Percentiles rank a stretch among this genome's conserved stretches.
phyloP scores from a whole-genome alignment of 148 eudicot genomes.

The Tetragonia tetragonoides region DNA sequence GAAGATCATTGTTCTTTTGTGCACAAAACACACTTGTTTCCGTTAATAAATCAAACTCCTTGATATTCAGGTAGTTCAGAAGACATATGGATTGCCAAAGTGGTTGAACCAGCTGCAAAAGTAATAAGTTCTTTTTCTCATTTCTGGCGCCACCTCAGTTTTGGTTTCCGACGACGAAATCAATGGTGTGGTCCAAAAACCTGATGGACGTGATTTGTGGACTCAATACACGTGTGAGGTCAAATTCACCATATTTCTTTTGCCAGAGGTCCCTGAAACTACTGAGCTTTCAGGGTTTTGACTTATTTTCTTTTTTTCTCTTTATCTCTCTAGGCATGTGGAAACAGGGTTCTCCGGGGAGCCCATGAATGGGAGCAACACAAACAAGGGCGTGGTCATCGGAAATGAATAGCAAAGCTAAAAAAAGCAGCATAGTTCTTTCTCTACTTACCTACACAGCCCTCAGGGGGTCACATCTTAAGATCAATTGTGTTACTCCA shows the following conservation, averaged over 20 bases:
- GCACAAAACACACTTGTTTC: not conserved
- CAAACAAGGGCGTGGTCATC: constrained; percentile 74
- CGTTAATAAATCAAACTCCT: not conserved
- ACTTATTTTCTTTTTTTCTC: not conserved
- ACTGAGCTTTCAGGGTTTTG: not conserved
- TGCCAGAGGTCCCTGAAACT: not conserved
- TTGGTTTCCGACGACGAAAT: constrained; percentile 18
- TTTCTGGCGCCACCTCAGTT: constrained; percentile 23
- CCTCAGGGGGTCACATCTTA: not conserved
- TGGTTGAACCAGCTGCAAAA: constrained; percentile 57
- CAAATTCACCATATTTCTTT: not conserved
- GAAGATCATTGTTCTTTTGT: not conserved
- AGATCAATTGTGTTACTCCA: not conserved
- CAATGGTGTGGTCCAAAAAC: constrained; percentile 27
- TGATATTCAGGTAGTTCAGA: constrained; percentile 51
- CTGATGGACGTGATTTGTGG: constrained; percentile 72
- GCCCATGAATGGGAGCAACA: constrained; percentile 92
- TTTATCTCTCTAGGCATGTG: constrained; percentile 55
- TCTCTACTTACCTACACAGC: not conserved
- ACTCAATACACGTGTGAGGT: constrained; percentile 79
- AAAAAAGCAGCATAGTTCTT: constrained; percentile 39
- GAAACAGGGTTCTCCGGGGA: constrained; percentile 78
- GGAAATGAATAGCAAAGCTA: constrained; percentile 58
- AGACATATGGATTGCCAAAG: constrained; percentile 57
- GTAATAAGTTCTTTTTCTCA: constrained; percentile 54